Base-by-base conservation (phyloP, 768 basidiomycete genomes). In the Agrocybe pediades region DNA sequence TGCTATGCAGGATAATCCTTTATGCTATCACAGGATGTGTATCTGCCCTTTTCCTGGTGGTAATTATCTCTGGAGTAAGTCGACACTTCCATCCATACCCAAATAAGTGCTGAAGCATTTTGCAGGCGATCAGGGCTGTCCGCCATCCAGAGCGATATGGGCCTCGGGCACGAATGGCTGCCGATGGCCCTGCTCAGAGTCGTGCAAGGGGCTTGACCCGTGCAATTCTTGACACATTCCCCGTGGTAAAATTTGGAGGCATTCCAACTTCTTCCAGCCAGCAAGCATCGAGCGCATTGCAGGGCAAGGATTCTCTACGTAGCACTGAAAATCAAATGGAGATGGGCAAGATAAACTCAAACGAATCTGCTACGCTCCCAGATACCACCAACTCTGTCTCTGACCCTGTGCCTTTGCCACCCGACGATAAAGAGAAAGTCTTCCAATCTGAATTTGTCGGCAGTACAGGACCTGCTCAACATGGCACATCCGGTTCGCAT, bases 161-260 rank as follows among this genome's bases (percentile, higher is more conserved):
- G 3, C 90, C 91, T 9, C 80, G 93, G 49, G 67, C 63, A 25
- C 74, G 71, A 46, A 68, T 69, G 41, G 73, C 68, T 3, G 69
- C 65, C 21, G 74, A 72, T 19, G 74, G 72, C 30, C 63, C 63
- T 26, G 58, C 63, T 7, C 87, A 87, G 63, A 87, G 84, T 46
- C 84, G 92, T 3, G 88, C 92, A 0, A 75, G 83, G n/a, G 95
- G 95, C 6, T 78, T 98, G 46, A 90, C 92, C 1, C 85, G 92
- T 17, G 96, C 96, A 17, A 95, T 98, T 53, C 76, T 98, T 50
- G 95, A 98, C 61, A 97, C 95, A 2, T 98, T 98, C 74, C 95
- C 95, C 3, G 74, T 97, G 57, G 87, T 96, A 71, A 93, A 94
- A 68, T 98, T 95, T 62, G 84, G 85, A 21, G 62, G 54, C 27